Conservation (phyloP, 2,329 filamentous ascomycete genomes). For the Exophiala phaeomuriformis region DNA sequence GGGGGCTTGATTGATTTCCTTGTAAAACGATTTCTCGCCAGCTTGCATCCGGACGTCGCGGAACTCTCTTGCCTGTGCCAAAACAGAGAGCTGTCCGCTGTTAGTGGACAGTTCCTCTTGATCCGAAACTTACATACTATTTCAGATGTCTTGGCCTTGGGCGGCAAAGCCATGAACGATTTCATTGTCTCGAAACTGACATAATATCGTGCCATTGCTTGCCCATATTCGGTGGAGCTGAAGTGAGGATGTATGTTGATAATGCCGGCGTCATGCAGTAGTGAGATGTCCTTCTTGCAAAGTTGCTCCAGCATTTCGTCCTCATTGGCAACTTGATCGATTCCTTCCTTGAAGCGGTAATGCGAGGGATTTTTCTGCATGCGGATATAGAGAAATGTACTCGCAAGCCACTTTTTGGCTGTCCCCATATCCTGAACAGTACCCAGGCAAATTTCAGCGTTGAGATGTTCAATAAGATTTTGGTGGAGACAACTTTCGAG, state of each 20-base stretch:
- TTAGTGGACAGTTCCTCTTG: not conserved
- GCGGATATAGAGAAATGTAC: slow-evolving; percentile 72
- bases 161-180: slow-evolving; percentile 55
- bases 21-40: slow-evolving; percentile 62
- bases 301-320: slow-evolving; percentile 63
- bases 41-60: slow-evolving; percentile 62
- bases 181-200: slow-evolving; percentile 75
- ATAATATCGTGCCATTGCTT: slow-evolving; percentile 78
- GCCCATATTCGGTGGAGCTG: slow-evolving; percentile 62
- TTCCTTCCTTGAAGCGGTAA: slow-evolving; percentile 58
- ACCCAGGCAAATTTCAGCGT: slow-evolving; percentile 72
- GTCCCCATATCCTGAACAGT: slow-evolving; percentile 59
- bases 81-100: slow-evolving; percentile 50
- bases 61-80: slow-evolving; percentile 66
- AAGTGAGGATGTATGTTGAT: slow-evolving; percentile 47
- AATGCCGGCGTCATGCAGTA: slow-evolving; percentile 56
- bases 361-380: slow-evolving; percentile 62
- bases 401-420: slow-evolving; percentile 65
- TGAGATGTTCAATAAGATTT: slow-evolving; percentile 75
- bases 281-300: slow-evolving; percentile 59
- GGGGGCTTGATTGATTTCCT: slow-evolving; percentile 61
- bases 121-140: slow-evolving; percentile 49
- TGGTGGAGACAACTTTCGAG: slow-evolving; percentile 72
- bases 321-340: slow-evolving; percentile 41
- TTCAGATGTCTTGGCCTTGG: slow-evolving; percentile 55